Evolutionary conservation across 768 basidiomycete species (phyloP).

Genomic region (Glaciozyma antarctica): DNA sequence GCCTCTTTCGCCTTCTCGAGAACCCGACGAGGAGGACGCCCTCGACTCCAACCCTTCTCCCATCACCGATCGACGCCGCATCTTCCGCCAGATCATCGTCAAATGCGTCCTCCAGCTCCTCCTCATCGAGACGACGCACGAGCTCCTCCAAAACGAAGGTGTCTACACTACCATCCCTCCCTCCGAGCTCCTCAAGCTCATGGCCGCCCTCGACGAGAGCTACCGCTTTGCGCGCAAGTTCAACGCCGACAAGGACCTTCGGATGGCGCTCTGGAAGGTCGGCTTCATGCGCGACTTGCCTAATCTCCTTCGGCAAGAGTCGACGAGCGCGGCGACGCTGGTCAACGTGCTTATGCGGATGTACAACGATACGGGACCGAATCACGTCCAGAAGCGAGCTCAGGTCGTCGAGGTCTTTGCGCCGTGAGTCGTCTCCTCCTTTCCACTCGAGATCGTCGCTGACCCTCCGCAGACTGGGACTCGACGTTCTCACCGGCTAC

Average conservation of each 20-base stretch:
- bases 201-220: constrained; percentile 91
- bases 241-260: constrained; percentile 94
- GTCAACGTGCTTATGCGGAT: constrained; percentile 85
- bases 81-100: constrained; percentile 98
- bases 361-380: constrained; percentile 84
- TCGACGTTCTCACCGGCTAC: constrained; percentile 83
- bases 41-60: constrained; percentile 1
- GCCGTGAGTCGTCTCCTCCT: constrained; percentile 48
- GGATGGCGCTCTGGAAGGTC: constrained; percentile 98
- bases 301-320: constrained; percentile 95
- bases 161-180: constrained; percentile 92
- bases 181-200: constrained; percentile 79
- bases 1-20: constrained; percentile 65
- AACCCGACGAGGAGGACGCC: constrained; percentile 42
- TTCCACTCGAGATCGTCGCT: neutral
- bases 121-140: constrained; percentile 93
- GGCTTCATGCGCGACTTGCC: constrained; percentile 99
- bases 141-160: constrained; percentile 79
- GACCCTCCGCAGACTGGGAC: constrained; percentile 63
- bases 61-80: constrained; percentile 32
- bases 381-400: constrained; percentile 50
- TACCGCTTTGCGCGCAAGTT: constrained; percentile 96
- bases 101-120: constrained; percentile 97
- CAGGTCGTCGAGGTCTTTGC: constrained; percentile 64
- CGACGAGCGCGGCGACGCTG: constrained; percentile 87